These are phyloP conservation scores for Penicillium flavigenum DNA, from an alignment of 495 filamentous ascomycete species.

Conservation along the genomic window DNA sequence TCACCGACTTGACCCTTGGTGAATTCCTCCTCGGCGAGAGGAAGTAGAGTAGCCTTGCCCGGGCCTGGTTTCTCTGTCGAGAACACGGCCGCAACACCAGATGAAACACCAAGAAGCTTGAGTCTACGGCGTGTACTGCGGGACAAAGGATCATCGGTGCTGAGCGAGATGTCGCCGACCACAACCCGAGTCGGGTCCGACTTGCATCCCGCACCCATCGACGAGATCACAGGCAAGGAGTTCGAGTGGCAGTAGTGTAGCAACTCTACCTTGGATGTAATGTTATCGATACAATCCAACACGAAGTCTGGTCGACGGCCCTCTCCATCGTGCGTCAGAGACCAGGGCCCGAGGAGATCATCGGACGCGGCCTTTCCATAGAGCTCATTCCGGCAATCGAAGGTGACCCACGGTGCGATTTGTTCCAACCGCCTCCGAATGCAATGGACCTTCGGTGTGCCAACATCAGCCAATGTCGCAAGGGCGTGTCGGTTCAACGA, in stretches of 20 bases:
- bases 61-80: slow-evolving; percentile 89
- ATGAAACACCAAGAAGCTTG: slow-evolving; percentile 73
- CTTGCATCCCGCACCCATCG: slow-evolving; percentile 98
- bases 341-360: slow-evolving; percentile 61
- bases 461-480: slow-evolving; percentile 90
- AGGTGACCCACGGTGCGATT: slow-evolving; percentile 85
- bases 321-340: slow-evolving; percentile 45
- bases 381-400: slow-evolving; percentile 84
- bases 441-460: slow-evolving; percentile 88
- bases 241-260: slow-evolving; percentile 82
- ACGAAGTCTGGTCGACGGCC: slow-evolving; percentile 76
- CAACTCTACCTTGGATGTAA: slow-evolving; percentile 90
- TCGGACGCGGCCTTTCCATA: slow-evolving; percentile 68
- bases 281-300: slow-evolving; percentile 97
- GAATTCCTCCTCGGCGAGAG: slow-evolving; percentile 85
- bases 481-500: slow-evolving; percentile 93
- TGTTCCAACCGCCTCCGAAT: slow-evolving; percentile 75
- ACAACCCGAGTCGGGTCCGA: slow-evolving; percentile 90
- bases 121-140: slow-evolving; percentile 77
- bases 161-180: slow-evolving; percentile 87
- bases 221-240: slow-evolving; percentile 77
- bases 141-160: slow-evolving; percentile 87
- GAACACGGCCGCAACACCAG: slow-evolving; percentile 87
- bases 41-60: slow-evolving; percentile 86
- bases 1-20: slow-evolving; percentile 84